Base-by-base conservation (phyloP, 2,329 filamentous ascomycete species). In the Talaromyces sp. region DNA sequence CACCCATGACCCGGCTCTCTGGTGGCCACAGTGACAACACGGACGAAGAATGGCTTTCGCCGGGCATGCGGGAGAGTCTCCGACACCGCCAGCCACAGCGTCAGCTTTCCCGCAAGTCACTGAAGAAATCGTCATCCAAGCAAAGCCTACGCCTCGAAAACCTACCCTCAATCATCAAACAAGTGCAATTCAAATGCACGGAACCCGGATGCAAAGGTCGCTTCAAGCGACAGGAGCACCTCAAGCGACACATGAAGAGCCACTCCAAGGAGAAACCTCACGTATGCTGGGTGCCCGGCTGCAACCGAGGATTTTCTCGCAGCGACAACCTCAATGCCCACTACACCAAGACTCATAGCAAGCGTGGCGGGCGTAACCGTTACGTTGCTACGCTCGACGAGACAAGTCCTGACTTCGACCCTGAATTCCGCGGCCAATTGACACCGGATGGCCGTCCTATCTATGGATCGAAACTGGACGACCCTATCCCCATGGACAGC, bases 141-240 rank as follows among this genome's bases (percentile, higher is more conserved):
- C 73, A 74, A 55, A 72, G 68, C 50, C 55, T 76, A 19, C 70
- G 68, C 41, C 62, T 75, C 17, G 74, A 75, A 56, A 74, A 72
- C 55, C 60, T 76, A 3, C 74, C 74, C 0, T 64, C 72, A 0
- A 72, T 75, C 50, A 75, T 76, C 51, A 74, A 74, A 55, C 71
- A 75, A 67, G 71, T 79, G 2, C 72, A 74, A 35, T 75, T 77
- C 65, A 70, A 72, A 63, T 76, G 79, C 69, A 71, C 73, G 46
- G 72, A 75, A 53, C 71, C 73, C 1, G 76, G 75, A 8, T 80
- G 79, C 64, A 73, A 73, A 58, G 75, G 75, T 8, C 74, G 74
- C 5, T 82, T 82, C 66, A 78, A 79, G 69, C 68, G 80, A 54
- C 77, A 79, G 61, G 79, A 81, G 63, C 79, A 81, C 60, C 68